Percentiles rank a stretch among this genome's conserved stretches.
These are phyloP conservation scores for Astraeus odoratus DNA, from an alignment of 768 basidiomycete genomes.

Conservation along the genomic window DNA sequence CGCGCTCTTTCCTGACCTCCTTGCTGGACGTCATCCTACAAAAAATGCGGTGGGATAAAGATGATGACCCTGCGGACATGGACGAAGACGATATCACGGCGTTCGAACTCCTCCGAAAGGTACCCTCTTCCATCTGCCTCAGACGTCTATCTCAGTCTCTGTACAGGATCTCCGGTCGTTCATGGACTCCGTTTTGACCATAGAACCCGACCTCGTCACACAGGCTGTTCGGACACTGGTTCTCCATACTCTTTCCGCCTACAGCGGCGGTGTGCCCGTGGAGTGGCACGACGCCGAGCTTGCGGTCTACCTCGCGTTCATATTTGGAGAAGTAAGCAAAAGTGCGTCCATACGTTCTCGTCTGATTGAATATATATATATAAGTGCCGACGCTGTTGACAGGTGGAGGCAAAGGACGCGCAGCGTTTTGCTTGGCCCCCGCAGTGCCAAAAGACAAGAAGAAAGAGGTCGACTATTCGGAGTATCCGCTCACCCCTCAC, in stretches of 20 bases:
- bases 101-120: slow-evolving; percentile 85
- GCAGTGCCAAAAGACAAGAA: slow-evolving; percentile 60
- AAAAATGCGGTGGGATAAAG: slow-evolving; percentile 90
- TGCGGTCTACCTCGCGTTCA: slow-evolving; percentile 86
- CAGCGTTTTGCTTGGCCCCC: slow-evolving; percentile 79
- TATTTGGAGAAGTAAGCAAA: slow-evolving; percentile 91
- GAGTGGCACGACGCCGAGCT: slow-evolving; percentile 94
- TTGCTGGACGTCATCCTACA: slow-evolving; percentile 72
- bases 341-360: slow-evolving; percentile 45
- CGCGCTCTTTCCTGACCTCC: slow-evolving; percentile 70
- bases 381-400: slow-evolving; percentile 4
- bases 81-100: slow-evolving; percentile 84
- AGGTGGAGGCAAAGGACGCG: slow-evolving; percentile 76
- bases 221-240: slow-evolving; percentile 68
- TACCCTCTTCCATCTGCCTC: slow-evolving; percentile 23
- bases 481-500: slow-evolving; percentile 80
- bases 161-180: slow-evolving; percentile 78
- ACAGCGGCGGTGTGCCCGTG: slow-evolving; percentile 49
- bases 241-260: slow-evolving; percentile 65
- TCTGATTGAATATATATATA: background rate
- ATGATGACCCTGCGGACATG: slow-evolving; percentile 69
- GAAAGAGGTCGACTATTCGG: slow-evolving; percentile 63
- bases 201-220: slow-evolving; percentile 83
- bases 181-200: slow-evolving; percentile 78
- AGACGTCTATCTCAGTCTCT: slow-evolving; percentile 9